Evolutionary conservation across 108 stramenopile genomes (phyloP).

Genomic region (Mediolabrus comicus): DNA sequence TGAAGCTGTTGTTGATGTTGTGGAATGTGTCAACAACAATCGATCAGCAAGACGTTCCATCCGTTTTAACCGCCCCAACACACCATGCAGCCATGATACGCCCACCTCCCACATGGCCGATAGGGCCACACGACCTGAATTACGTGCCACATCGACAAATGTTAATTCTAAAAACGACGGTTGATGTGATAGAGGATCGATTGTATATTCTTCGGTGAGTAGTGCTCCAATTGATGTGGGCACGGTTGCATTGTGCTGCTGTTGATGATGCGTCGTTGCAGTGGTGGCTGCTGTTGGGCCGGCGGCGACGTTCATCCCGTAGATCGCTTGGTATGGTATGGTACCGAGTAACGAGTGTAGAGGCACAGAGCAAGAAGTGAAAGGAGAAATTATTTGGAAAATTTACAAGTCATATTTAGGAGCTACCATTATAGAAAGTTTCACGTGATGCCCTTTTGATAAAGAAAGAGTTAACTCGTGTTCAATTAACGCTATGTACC

Average conservation of each 20-base stretch:
- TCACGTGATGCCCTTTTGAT: too few relatives aligned
- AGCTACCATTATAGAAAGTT: too few relatives aligned
- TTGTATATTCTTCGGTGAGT: constrained; percentile 79
- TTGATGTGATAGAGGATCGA: constrained; percentile 69
- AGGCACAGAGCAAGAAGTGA: too few relatives aligned
- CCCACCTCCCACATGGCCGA: constrained; percentile 40
- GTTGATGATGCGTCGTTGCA: neutral
- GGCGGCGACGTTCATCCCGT: neutral
- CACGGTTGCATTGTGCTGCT: constrained; percentile 48
- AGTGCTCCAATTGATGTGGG: constrained; percentile 70
- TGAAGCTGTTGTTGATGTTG: neutral
- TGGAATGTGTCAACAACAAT: neutral
- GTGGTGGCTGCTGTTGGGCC: neutral
- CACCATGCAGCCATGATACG: constrained; percentile 17
- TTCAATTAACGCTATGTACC: too few relatives aligned
- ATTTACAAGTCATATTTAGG: too few relatives aligned
- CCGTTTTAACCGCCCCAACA: constrained; percentile 7
- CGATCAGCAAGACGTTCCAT: constrained; percentile 24
- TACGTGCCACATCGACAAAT: constrained; percentile 63
- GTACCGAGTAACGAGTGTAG: too few relatives aligned
- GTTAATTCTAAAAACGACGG: constrained; percentile 85
- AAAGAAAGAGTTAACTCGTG: too few relatives aligned
- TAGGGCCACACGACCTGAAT: constrained; percentile 59
- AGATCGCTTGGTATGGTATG: too few relatives aligned
- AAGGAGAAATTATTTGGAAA: too few relatives aligned